These are phyloP conservation scores for Penicillium hesseltinei DNA, from an alignment of 2,329 filamentous ascomycete species.

Conservation along the genomic window DNA sequence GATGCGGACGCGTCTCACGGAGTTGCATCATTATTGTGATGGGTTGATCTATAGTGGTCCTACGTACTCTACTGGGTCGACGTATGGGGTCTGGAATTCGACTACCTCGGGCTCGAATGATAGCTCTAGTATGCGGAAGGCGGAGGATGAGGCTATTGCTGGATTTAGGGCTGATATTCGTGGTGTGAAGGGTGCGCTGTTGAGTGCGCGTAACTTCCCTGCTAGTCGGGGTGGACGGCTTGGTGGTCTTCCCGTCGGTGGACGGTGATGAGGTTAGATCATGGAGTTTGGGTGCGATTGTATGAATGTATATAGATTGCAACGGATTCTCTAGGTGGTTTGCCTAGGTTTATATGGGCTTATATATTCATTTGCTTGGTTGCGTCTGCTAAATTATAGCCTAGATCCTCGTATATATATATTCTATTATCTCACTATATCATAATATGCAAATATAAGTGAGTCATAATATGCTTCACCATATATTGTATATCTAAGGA, in stretches of 20 bases:
- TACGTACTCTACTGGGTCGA: constrained; percentile 26
- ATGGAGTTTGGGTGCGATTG: neutral
- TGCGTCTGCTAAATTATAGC: neutral
- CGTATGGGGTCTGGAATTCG: constrained; percentile 37
- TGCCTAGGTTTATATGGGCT: neutral
- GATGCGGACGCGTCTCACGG: constrained; percentile 36
- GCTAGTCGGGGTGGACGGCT: constrained; percentile 31
- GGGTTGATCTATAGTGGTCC: constrained; percentile 42
- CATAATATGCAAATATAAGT: no score
- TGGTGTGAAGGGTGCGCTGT: constrained; percentile 61
- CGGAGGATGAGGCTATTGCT: constrained; percentile 57
- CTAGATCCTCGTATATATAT: neutral
- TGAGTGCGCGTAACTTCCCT: constrained; percentile 63
- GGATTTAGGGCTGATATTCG: constrained; percentile 60
- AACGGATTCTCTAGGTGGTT: neutral
- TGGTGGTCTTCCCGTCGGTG: constrained; percentile 17
- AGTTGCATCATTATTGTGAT: constrained; percentile 55
- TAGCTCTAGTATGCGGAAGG: constrained; percentile 35
- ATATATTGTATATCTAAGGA: no score
- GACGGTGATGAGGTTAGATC: constrained; percentile 9
- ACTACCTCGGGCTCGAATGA: constrained; percentile 9
- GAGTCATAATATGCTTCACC: no score
- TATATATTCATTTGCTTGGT: neutral
- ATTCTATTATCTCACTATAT: no score
- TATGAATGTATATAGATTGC: neutral